Evolutionary conservation across 345 rosid species (phyloP), one percentile per base, ranked within the genome.

Genomic region (Acer saccharum): DNA sequence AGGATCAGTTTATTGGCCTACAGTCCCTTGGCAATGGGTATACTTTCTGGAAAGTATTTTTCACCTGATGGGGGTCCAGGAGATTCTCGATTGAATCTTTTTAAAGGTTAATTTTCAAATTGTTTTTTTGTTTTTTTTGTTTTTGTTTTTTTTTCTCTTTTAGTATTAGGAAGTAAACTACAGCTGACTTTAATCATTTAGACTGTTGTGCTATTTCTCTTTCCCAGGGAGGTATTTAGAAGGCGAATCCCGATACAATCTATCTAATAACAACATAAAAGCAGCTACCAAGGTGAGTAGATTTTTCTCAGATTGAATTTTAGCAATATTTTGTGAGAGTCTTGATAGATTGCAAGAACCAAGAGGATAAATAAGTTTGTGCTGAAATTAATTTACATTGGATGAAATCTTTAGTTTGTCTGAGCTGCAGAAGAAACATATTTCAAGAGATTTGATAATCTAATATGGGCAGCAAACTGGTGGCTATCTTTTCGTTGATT

Each of bases 11-110:
- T 90, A 72, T 77, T 89, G 86, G 92, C 88, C n/a, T 90, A 89
- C 79, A 90, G 91, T 57, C 94, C 91, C 61, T 76, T 90, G 65
- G 94, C 88, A 20, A 90, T 90, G 92, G 92, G 91, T 62, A 86
- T 89, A 77, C 90, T 89, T 67, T 87, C 94, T 76, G 92, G 89
- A 69, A 90, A 90, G 77, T 90, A 90, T 79, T 84, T 86, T 79
- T 74, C 78, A 27, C 72, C 84, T 41, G 89, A 86, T 57, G 82
- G 87, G 18, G 88, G 81, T 68, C 89, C 92, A 23, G 52, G 32
- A 0, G 88, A 87, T 79, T 88, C 90, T 46, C 89, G 91, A 58
- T 80, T 89, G 74, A 90, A 87, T 84, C 86, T 87, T 68, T 89
- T 89, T 50, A 84, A 77, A 85, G 87, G 91, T 86, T 65, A 66